These are phyloP conservation scores for Helianthus tuberosus DNA, from an alignment of 129 eudicot species.

Conservation along the genomic window DNA sequence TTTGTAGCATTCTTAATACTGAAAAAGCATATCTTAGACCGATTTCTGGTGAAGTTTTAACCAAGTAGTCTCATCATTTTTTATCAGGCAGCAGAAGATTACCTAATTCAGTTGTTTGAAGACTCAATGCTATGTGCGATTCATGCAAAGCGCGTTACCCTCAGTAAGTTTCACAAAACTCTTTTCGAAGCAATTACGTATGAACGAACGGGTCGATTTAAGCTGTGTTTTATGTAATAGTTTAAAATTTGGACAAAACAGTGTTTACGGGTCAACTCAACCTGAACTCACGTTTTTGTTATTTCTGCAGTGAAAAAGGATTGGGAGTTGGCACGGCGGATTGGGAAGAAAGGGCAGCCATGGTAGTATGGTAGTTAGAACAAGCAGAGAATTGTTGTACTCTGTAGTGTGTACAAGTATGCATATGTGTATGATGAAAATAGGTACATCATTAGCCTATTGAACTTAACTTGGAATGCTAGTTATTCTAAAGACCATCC, in stretches of 20 bases:
- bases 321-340: conserved; percentile 72
- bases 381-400: conserved; percentile 28
- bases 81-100: conserved; percentile 85
- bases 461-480: not conserved
- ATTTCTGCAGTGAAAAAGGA: conserved; percentile 76
- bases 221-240: not conserved
- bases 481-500: no score
- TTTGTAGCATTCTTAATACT: not conserved
- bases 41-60: not conserved
- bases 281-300: not conserved
- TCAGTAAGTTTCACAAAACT: conserved; percentile 59
- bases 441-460: conserved; percentile 15
- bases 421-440: conserved; percentile 18
- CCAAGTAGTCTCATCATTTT: conserved; percentile 11
- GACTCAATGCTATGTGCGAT: conserved; percentile 86
- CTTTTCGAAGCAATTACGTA: no score
- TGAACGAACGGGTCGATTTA: no score
- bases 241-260: not conserved
- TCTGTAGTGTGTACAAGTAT: conserved; percentile 23
- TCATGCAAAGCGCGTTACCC: conserved; percentile 88
- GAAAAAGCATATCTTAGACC: not conserved
- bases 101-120: conserved; percentile 64
- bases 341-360: conserved; percentile 73
- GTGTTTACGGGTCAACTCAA: conserved; percentile 1
- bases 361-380: conserved; percentile 68